Percentiles rank a stretch among this genome's conserved stretches.
Conservation (phyloP, 2,329 filamentous ascomycete species). For the Monilinia vaccinii-corymbosi region DNA sequence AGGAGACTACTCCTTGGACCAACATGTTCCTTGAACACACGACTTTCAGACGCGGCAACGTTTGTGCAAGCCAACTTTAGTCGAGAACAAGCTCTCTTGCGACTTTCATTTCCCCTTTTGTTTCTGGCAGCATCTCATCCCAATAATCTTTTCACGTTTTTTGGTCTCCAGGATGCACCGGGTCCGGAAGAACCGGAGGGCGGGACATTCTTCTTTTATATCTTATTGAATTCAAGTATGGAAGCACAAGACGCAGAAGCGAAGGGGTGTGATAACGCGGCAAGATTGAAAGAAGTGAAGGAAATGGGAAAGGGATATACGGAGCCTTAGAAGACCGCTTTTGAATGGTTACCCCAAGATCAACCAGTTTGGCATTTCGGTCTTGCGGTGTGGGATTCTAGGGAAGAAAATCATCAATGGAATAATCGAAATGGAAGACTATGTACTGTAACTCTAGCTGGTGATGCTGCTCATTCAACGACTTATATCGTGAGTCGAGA, state of each 20-base stretch:
- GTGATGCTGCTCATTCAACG: conserved; percentile 32
- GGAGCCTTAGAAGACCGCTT: conserved; percentile 37
- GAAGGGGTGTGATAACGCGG: conserved; percentile 28
- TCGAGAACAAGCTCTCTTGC: conserved; percentile 34
- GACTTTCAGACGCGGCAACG: conserved; percentile 36
- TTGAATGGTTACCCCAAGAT: conserved; percentile 30
- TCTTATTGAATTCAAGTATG: conserved; percentile 34
- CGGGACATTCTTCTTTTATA: conserved; percentile 40
- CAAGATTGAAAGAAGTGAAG: conserved; percentile 34
- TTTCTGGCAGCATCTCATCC: conserved; percentile 37
- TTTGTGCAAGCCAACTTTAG: conserved; percentile 36
- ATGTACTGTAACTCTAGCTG: conserved; percentile 30
- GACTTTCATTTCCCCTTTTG: conserved; percentile 37
- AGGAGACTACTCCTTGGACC: conserved; percentile 28
- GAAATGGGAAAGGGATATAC: conserved; percentile 32
- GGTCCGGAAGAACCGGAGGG: conserved; percentile 31
- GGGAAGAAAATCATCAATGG: conserved; percentile 26
- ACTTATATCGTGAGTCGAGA: conserved; percentile 29
- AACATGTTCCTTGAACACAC: conserved; percentile 28
- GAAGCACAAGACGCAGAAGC: conserved; percentile 35
- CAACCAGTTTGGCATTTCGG: conserved; percentile 26
- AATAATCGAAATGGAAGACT: conserved; percentile 27
- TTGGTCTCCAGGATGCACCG: conserved; percentile 36
- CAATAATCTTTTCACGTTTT: conserved; percentile 36
- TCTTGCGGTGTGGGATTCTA: conserved; percentile 29